Conservation (phyloP, 805 yeast species). For the Wickerhamiella kazuoi region DNA sequence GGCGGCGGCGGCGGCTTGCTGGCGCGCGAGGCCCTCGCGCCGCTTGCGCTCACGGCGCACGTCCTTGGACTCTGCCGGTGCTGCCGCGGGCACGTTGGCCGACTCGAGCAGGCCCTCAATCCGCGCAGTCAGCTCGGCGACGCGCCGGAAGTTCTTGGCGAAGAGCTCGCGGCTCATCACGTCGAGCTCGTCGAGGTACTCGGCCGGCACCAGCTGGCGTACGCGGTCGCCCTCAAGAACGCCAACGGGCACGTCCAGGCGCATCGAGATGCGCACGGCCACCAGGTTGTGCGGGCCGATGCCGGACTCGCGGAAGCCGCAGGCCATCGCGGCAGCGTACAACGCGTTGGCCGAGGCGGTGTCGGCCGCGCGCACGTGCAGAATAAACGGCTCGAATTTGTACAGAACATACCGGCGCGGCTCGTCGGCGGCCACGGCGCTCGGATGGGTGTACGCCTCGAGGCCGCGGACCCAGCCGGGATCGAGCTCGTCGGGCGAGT, state of each 20-base stretch:
- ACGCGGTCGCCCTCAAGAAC: constrained; percentile 24
- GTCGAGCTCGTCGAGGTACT: constrained; percentile 36
- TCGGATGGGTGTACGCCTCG: constrained; percentile 9
- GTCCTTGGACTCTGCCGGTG: constrained; percentile 33
- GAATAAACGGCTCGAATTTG: constrained; percentile 72
- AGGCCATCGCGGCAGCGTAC: constrained; percentile 55
- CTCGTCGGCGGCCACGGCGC: constrained; percentile 1
- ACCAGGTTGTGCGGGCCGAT: constrained; percentile 65
- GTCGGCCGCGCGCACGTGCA: constrained; percentile 66
- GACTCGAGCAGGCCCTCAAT: constrained; percentile 13
- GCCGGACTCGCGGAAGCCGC: constrained; percentile 80
- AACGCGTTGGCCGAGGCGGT: constrained; percentile 38
- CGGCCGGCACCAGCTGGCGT: constrained; percentile 30
- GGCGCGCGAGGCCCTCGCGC: constrained; percentile 24
- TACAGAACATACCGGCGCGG: constrained; percentile 43
- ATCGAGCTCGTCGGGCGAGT: constrained; percentile 32
- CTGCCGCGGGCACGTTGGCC: neutral
- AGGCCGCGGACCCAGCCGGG: constrained; percentile 18
- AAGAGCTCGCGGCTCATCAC: constrained; percentile 44
- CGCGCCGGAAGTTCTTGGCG: constrained; percentile 42
- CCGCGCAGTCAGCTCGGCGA: constrained; percentile 26
- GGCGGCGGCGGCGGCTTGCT: too few relatives aligned
- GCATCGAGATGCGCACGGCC: constrained; percentile 57
- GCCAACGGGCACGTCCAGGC: constrained; percentile 65
- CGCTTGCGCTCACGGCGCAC: constrained; percentile 37